Evolutionary conservation across 768 basidiomycete genomes (phyloP), one percentile per base, ranked within the genome.

Genomic region (Pseudohyphozyma bogoriensis): DNA sequence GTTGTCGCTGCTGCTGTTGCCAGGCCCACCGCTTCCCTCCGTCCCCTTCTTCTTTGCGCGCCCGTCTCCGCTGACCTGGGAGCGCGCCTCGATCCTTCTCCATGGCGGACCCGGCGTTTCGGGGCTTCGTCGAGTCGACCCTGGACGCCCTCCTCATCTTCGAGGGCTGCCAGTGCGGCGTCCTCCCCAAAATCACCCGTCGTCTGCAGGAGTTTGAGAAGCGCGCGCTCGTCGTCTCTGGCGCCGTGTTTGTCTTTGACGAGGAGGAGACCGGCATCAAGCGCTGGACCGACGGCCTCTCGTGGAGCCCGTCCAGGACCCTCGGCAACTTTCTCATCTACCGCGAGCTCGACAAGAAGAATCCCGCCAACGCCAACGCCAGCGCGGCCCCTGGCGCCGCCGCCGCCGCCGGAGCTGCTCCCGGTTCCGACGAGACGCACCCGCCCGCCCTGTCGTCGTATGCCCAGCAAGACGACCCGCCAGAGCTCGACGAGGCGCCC

Each of bases 191-290:
- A 59, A 88, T 97, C 28, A 92, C 90, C 36, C 82, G 92, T 44
- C 83, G 92, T 42, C 82, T 97, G 53, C 87, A 90, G 63, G 92
- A 95, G 72, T 81, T 86, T 35, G 92, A 97, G 74, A 68, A 71
- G 65, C 82, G 89, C 59, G 85, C 83, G 70, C 88, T 93, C 85
- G 91, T 97, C 72, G 84, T 84, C 22, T 87, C 85, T 9, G 92
- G 92, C 58, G 87, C 86, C 10, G 89, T 97, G 15, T 97, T 96
- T 69, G 92, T 95, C 66, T 97, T 95, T 71, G 89, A 97, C 74
- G 92, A 95, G 77, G 86, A 89, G 69, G 90, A 93, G 76, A 89
- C 87, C 70, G 90, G 91, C 31, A 97, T 97, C 77, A 93, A 92
- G 77, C 81, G 92, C 46, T 73, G 64, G 65, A 97, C 92, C 2